Evolutionary conservation across 2,329 filamentous ascomycete species (phyloP), one percentile per base, ranked within the genome.

Genomic region (Neonectria coccinea): DNA sequence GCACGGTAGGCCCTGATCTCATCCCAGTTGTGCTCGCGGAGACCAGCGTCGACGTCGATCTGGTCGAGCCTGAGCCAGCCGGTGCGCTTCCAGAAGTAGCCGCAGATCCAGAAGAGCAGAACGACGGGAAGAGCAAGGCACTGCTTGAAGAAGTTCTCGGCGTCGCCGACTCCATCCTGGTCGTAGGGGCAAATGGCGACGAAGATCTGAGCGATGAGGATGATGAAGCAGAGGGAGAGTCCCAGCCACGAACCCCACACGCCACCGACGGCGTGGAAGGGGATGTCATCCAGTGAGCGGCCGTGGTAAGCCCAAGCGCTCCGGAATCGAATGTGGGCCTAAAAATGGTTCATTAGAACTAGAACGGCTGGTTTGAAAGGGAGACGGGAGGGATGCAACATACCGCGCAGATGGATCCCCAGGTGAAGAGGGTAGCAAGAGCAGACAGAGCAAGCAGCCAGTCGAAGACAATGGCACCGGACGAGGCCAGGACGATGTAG

Each of bases 1-100:
- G 79, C 84, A 39, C 82, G 82, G 71, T 84, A 80, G n/a, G 78
- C 82, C 72, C 89, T 84, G 76, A 89, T 88, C 16, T 78, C 77
- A 7, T 89, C 87, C 86, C 87, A 90, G 74, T 91, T 84, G 55
- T 90, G 83, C 77, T 88, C 84, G 63, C 89, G 84, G 42, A 89
- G 85, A 66, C 89, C 89, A 29, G 83, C 85, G 73, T 92, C 89
- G 58, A 92, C 84, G 70, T 92, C 89, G 62, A 92, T 91, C 69
- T 91, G 79, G 29, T 82, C 78, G 2, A 86, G 76, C 25, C 76
- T 83, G 58, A 89, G 80, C 86, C 87, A 91, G 18, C 85, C 84
- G 25, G 81, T 77, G 45, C 86, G 81, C 83, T 92, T 92, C 89
- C 89, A 92, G 66, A 87, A 14, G 74, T 85, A 91, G 7, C 89